Base-by-base conservation (phyloP, 495 filamentous ascomycete genomes). In the Hapsidospora chrysogenum region DNA sequence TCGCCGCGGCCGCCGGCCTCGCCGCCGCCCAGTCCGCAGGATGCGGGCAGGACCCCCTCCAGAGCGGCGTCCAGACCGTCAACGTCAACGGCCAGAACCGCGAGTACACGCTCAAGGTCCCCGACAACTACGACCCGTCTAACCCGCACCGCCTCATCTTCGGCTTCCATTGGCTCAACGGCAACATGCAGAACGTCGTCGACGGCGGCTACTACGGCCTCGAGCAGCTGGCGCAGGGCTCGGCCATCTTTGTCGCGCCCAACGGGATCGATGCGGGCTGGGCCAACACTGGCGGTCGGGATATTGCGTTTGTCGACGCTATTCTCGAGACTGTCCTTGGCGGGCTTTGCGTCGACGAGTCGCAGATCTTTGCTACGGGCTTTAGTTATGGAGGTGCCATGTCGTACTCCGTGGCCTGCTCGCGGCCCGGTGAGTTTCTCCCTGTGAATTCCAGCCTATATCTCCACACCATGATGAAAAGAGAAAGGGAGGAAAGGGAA, bases 381-480 rank as follows among this genome's bases (percentile, higher is more conserved):
- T 60, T 50, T 39, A 57, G 53, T 35, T 60, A 52, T 36, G 56
- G 56, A 9, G 56, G 45, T 16, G 54, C 46, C 21, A 64, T 64
- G 60, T 56, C 52, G 6, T 61, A 54, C 20, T 40, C 48, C 6
- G 31, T 64, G 25, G 60, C 60, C 9, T 64, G 60, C 32, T 41
- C 56, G 4, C 48, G 49, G 1, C 45, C 52, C n/a, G n/a, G n/a
- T n/a, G n/a, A n/a, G n/a, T n/a, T n/a, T n/a, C n/a, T n/a, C n/a
- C n/a, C n/a, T n/a, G n/a, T n/a, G n/a, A n/a, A n/a, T n/a, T n/a
- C n/a, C n/a, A n/a, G n/a, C n/a, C n/a, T n/a, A n/a, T n/a, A n/a
- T n/a, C n/a, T n/a, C n/a, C n/a, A n/a, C n/a, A n/a, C n/a, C n/a
- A n/a, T n/a, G n/a, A n/a, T n/a, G n/a, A n/a, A n/a, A n/a, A n/a